Evolutionary conservation across 2,329 filamentous ascomycete genomes (phyloP), one percentile per base, ranked within the genome.

Genomic region (Pseudocercospora cruenta): DNA sequence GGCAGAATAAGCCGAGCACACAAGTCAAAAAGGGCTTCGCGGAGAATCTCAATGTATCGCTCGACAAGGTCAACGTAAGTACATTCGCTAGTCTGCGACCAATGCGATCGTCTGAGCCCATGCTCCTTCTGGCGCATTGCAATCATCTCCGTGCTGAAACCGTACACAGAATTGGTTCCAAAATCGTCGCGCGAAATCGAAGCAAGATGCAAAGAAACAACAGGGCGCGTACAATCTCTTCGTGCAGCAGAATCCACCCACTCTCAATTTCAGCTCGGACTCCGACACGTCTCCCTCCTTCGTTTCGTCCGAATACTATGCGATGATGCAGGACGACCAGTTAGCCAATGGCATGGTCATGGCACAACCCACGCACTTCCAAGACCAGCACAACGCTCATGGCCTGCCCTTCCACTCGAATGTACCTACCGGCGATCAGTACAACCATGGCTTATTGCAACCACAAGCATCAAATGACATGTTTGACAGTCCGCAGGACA

Each of bases 51-150:
- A 78, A 79, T 57, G 82, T 84, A 28, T 82, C 83, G 39, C 74
- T 85, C 64, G 83, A 85, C 74, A 85, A 85, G 77, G 82, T 85
- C 74, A 85, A 85, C 69, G 82, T 84, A 73, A 75, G 82, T 80
- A 21, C 24, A 28, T 31, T 12, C 31, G 51, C 58, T 55, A 36
- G 39, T 49, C 39, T 36, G 14, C 2, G 19, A 21, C 36, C 55
- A 2, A 58, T 39, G 55, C 31, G 12, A 21, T 43, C 10, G 55
- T 28, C 31, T 10, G 19, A 22, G 55, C n/a, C 28, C 9, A 43
- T 10, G 55, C 31, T 19, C 28, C 9, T 28, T 31, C 55, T 21
- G 31, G 55, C 55, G 55, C 31, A 21, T 16, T 21, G 58, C 19
- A 24, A 49, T 58, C 36, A 36, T 21, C 24, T n/a, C 39, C 53